Evolutionary conservation across 257 asterid genomes (phyloP).

Genomic region (Petrea volubilis): DNA sequence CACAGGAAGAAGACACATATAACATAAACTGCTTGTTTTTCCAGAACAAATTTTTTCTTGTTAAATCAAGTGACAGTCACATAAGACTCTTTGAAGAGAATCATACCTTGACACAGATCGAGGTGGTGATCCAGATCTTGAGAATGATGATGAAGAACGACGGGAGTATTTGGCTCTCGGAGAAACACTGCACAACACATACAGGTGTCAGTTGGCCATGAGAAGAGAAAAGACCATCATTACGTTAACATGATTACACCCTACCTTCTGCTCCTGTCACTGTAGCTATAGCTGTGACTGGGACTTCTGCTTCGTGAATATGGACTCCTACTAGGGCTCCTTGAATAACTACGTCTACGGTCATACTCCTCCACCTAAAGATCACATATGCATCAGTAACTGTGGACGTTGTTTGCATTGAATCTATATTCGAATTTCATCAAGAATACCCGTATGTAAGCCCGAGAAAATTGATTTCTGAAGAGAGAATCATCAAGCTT

Average conservation of each 20-base stretch:
- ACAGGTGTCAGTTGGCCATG: not conserved
- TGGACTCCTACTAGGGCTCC: constrained; percentile 66
- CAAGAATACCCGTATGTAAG: constrained; percentile 61
- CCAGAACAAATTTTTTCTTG: too few species aligned
- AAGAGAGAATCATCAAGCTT: constrained; percentile 87
- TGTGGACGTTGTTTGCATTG: not conserved
- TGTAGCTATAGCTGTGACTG: constrained; percentile 44
- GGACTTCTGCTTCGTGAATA: constrained; percentile 70
- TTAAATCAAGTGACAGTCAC: too few species aligned
- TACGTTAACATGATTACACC: not conserved
- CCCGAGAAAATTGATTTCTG: constrained; percentile 67
- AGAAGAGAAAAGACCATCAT: not conserved
- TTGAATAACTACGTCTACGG: constrained; percentile 47
- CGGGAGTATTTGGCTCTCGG: constrained; percentile 44
- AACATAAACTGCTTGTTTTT: too few species aligned
- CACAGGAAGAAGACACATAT: not conserved
- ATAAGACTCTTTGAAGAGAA: not conserved
- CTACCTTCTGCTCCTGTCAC: constrained; percentile 68
- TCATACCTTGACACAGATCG: constrained; percentile 57
- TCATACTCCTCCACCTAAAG: constrained; percentile 74
- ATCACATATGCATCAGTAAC: constrained; percentile 15
- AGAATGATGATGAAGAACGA: constrained; percentile 49
- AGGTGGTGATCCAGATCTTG: constrained; percentile 57
- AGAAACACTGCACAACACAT: constrained; percentile 37
- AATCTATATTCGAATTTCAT: not conserved